Base-by-base conservation (phyloP, 169 alveolate genomes). In the Perkinsus olseni region DNA sequence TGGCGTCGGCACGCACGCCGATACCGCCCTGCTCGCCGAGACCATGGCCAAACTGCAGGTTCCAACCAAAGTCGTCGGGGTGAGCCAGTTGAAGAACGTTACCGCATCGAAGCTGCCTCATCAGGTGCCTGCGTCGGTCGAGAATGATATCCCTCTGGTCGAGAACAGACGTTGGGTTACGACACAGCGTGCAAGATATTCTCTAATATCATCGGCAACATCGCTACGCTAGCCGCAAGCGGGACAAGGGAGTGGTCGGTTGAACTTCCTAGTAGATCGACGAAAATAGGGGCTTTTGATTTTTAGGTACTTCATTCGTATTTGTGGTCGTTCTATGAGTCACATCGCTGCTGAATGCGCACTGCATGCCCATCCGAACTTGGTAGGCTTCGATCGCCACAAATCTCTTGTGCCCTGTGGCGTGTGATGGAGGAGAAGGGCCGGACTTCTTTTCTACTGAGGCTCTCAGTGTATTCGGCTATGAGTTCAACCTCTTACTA, bases 111-210 rank as follows among this genome's bases (percentile, higher is more conserved):
- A 24, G 17, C 31, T 28, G 13, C 1, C 82, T 62, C 34, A 28
- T 4, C 82, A 62, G 82, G 82, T 62, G 28, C 82, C 82, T 6
- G 82, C 82, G 34, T 62, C 82, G 13, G 82, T 62, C 31, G 82
- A 62, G 31, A 62, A 62, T 62, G 82, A 62, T 24, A 62, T 62
- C 13, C 82, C 82, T 62, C 82, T 62, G 37, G 34, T 62, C n/a
- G n/a, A 21, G 82, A 62, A 28, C 97, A 97, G 95, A 96, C 98
- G 0, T 96, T 97, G 50, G 98, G 98, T 28, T 96, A 96, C 93
- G 99, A 99, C 95, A 96, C 99, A 38, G 99, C 99, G 91, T 97
- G 99, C 0, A 98, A 98, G 95, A 96, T 98, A 28, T 98, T 98
- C 95, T 98, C 99, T 74, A 96, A 98, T 91, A 95, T 99, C 92